Evolutionary conservation across 495 filamentous ascomycete genomes (phyloP), one percentile per base, ranked within the genome.

Genomic region (Xylaria venustula): DNA sequence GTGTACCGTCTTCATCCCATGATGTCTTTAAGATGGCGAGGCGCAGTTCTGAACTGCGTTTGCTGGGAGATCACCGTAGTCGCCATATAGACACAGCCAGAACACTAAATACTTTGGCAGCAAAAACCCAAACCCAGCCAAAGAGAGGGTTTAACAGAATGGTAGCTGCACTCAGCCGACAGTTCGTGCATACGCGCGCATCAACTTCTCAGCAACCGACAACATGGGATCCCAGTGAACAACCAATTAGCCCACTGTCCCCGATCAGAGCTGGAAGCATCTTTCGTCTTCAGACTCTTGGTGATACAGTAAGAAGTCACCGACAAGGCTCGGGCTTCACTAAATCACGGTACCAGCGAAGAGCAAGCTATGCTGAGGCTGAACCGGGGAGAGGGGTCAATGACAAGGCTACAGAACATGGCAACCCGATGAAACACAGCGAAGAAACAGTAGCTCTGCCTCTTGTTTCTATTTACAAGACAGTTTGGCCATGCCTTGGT

Each of bases 401-500:
- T 1, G 12, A 2, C 11, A n/a, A 32, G 4, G 22, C 41, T 17
- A 32, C 1, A 15, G 12, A 36, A 53, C 0, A 48, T 46, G 19
- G 61, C 53, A 15, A 72, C 61, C 15, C 46, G 37, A 15, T 23
- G 30, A 26, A 66, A 64, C 55, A 61, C 58, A 17, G 60, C 62
- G 41, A 65, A 63, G 45, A 62, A 55, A 48, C 54, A 58, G 17
- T 54, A 61, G 30, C 59, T 0, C 60, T 76, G 1, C 77, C 87
- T 0, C 64, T 93, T 0, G 68, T 62, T 7, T 66, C 75, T 37
- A 92, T 95, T n/a, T 76, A 97, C 47, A 67, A 72, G 23, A 93
- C 90, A 0, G 79, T 96, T 5, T 88, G 90, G 84, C 90, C 91
- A 1, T 82, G 70, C 1, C 71, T 97, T 8, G 75, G 77, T 5